Conservation (phyloP, 352 stramenopile species). For the Phytophthora vignae region DNA sequence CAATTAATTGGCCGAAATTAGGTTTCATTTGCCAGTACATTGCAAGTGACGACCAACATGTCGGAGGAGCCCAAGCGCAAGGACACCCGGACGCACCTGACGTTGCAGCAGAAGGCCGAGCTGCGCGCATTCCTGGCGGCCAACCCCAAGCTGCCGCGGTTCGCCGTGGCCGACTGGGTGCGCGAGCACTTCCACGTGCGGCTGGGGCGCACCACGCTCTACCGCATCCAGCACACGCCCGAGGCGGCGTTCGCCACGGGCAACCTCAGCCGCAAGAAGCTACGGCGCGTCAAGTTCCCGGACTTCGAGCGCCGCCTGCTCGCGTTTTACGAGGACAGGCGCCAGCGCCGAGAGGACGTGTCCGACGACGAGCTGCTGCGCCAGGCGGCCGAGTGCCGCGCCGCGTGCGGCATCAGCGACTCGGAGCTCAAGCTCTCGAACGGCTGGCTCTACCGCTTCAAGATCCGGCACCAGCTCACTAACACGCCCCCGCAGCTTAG, state of each 20-base stretch:
- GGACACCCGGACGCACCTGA: constrained; percentile 41
- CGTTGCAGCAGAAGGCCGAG: constrained; percentile 46
- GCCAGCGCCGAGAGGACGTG: constrained; percentile 11
- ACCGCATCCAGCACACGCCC: constrained; percentile 51
- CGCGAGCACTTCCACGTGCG: constrained; percentile 40
- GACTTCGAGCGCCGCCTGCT: constrained; percentile 44
- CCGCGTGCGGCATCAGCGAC: constrained; percentile 39
- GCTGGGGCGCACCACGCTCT: constrained; percentile 50
- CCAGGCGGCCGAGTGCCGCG: constrained; percentile 41
- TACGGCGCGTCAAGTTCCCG: constrained; percentile 54
- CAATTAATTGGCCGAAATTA: too few species aligned
- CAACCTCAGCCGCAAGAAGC: constrained; percentile 43
- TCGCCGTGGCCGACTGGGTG: constrained; percentile 43
- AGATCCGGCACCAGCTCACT: constrained; percentile 40
- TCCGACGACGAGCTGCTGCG: constrained; percentile 42
- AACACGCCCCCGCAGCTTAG: not conserved
- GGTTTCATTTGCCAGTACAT: too few species aligned
- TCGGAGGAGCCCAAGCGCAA: constrained; percentile 20
- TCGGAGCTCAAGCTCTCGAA: constrained; percentile 55
- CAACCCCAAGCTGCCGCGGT: constrained; percentile 40
- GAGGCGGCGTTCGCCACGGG: constrained; percentile 39
- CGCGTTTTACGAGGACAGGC: constrained; percentile 17
- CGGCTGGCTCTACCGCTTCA: constrained; percentile 59
- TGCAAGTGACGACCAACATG: too few species aligned
- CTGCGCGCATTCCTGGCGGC: constrained; percentile 38